A percentile compares a stretch with the other conserved stretches of the same genome.
These are phyloP conservation scores for Podila clonocystis DNA, from an alignment of 192 early-diverging fungal genomes.

Conservation along the genomic window DNA sequence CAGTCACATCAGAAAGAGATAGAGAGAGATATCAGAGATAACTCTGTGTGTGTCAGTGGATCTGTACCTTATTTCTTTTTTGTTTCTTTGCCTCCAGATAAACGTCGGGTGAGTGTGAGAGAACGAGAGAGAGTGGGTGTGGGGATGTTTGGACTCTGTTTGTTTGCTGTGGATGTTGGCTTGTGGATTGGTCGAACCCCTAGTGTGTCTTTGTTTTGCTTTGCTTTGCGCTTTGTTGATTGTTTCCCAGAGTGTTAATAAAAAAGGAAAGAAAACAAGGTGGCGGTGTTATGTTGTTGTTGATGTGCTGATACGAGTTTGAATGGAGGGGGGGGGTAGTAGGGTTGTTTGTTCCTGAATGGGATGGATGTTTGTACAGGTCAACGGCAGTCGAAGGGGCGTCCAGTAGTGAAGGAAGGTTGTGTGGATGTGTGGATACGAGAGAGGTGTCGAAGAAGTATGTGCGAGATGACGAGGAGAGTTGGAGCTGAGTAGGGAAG, in stretches of 20 bases:
- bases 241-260: background rate
- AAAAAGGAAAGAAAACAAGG: too few relatives aligned
- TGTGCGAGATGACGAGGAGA: background rate
- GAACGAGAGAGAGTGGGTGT: too few relatives aligned
- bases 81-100: background rate
- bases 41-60: background rate
- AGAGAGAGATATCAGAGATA: background rate
- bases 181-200: too few relatives aligned
- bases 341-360: background rate
- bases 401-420: too few relatives aligned
- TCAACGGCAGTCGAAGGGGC: background rate
- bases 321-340: background rate
- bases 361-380: background rate
- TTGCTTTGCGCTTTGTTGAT: background rate
- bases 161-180: too few relatives aligned
- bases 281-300: background rate
- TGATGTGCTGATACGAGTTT: background rate
- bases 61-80: background rate
- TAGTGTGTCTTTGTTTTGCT: background rate
- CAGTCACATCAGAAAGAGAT: too few relatives aligned
- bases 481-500: background rate
- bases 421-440: background rate
- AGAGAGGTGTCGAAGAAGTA: background rate
- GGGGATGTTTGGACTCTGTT: too few relatives aligned
- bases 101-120: too few relatives aligned